A percentile compares a stretch with the other conserved stretches of the same genome.
These are phyloP conservation scores for Wilcoxina mikolae DNA, from an alignment of 495 filamentous ascomycete species.

Conservation along the genomic window DNA sequence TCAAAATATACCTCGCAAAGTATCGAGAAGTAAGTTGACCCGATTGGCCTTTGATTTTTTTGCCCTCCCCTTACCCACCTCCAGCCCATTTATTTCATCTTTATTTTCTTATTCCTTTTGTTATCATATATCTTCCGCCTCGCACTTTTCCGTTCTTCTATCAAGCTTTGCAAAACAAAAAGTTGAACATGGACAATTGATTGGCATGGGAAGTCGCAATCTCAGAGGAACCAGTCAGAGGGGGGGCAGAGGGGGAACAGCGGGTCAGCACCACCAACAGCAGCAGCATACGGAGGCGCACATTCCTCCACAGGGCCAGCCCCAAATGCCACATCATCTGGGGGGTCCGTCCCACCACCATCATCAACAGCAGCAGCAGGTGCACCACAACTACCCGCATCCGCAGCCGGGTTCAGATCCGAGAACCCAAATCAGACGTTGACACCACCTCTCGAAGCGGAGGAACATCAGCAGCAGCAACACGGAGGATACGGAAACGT, in stretches of 20 bases:
- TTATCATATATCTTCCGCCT: conserved; percentile 8
- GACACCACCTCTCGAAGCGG: conserved; percentile 28
- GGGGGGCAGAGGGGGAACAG: conserved; percentile 28
- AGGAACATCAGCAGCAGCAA: conserved; percentile 23
- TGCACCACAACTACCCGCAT: conserved; percentile 12
- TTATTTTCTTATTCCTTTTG: conserved; percentile 19
- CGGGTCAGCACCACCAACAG: conserved; percentile 20
- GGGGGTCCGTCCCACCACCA: conserved; percentile 17
- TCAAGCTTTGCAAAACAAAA: conserved; percentile 24
- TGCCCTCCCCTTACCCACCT: not conserved
- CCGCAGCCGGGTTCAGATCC: conserved; percentile 25
- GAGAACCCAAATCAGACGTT: conserved; percentile 30
- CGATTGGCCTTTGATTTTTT: conserved; percentile 9
- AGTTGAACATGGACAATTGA: conserved; percentile 31
- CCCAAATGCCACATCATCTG: conserved; percentile 1
- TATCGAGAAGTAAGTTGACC: conserved; percentile 79
- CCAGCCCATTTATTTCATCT: conserved; percentile 8
- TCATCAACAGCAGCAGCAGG: conserved; percentile 8
- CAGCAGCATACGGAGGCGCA: conserved; percentile 8
- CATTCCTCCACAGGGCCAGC: not conserved
- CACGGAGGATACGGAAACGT: conserved; percentile 23
- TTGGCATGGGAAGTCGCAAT: conserved; percentile 31
- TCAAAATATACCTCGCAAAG: conserved; percentile 95
- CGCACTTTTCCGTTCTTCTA: conserved; percentile 20
- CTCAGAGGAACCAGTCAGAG: conserved; percentile 32